Percentiles rank a stretch among this genome's conserved stretches.
phyloP scores from a whole-genome alignment of 306 rosid genomes.

The Lathyrus sativus region DNA sequence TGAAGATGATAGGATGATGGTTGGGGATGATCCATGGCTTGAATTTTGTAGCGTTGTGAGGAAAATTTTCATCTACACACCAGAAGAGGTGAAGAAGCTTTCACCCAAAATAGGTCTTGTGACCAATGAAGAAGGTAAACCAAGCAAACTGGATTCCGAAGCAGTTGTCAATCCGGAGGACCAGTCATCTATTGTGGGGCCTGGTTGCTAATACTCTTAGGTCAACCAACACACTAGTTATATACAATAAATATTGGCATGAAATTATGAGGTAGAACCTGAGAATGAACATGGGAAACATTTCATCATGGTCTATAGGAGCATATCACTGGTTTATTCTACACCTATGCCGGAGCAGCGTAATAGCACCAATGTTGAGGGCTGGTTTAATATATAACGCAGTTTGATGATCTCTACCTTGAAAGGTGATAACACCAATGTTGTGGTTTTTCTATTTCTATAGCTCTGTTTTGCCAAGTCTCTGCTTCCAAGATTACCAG shows the following conservation, averaged over 20 bases:
- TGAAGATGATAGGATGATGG: slow-evolving; percentile 99
- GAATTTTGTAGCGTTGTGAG: slow-evolving; percentile 91
- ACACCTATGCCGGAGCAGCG: no score
- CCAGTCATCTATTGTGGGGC: slow-evolving; percentile 69
- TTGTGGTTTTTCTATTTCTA: no score
- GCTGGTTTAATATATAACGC: no score
- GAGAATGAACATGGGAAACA: slow-evolving; percentile 40
- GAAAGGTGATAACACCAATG: no score
- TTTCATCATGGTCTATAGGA: no score
- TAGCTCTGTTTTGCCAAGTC: no score
- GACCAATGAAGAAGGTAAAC: slow-evolving; percentile 55
- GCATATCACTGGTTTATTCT: no score
- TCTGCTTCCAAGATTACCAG: no score
- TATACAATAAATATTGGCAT: slow-evolving; percentile 42
- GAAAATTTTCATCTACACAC: slow-evolving; percentile 90
- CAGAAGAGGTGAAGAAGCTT: slow-evolving; percentile 87
- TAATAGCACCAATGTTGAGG: no score
- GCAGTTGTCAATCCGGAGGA: slow-evolving; percentile 70
- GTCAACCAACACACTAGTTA: slow-evolving; percentile 29
- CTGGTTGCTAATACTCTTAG: slow-evolving; percentile 54
- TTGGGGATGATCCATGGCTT: slow-evolving; percentile 96
- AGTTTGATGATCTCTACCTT: no score
- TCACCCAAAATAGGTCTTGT: slow-evolving; percentile 79
- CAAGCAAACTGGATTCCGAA: slow-evolving; percentile 62
- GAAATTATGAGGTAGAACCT: slow-evolving; percentile 36